Evolutionary conservation across 176 grass and related monocot species (phyloP), one percentile per base, ranked within the genome.

Genomic region (Cenchrus purpureus): DNA sequence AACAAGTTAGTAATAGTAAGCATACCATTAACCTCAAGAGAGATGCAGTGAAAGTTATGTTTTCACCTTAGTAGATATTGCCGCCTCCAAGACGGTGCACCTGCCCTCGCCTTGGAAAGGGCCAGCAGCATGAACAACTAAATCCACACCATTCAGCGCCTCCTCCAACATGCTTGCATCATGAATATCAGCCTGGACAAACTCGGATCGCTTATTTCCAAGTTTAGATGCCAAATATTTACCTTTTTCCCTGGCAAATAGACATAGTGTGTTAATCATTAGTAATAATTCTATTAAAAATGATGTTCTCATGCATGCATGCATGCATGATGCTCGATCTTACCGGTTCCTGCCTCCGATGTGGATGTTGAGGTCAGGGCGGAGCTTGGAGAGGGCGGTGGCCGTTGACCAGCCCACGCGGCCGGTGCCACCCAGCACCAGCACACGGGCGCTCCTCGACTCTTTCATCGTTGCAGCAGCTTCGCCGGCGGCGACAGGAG

Each of bases 41-140:
- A 56, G 31, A 57, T 34, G 12, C 53, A 53, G 7, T 15, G 20
- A 49, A 70, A 58, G 9, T 62, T 6, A 4, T 40, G 37, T 40
- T 40, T 40, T 40, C 37, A 98, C 96, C 93, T 98, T 95, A 22
- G 91, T 94, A 49, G 96, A 89, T 89, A 98, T 88, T 43, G 96
- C 96, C 3, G 93, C 93, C 50, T 92, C 87, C 83, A 98, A 64
- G 9, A 98, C 96, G 0, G 83, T 87, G 74, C 93, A 98, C 52
- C 92, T 82, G 14, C 87, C 84, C n/a, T 74, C 79, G 46, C 86
- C 66, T 31, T 98, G 93, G 84, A 98, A 98, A 68, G 96, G 96
- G 44, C 96, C 96, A 40, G 96, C 96, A 75, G 93, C 42, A 89
- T 98, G 96, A 73, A 98, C 83, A 29, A 98, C 96, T 46, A 98